These are phyloP conservation scores for Talaromyces funiculosus DNA, from an alignment of 2,329 filamentous ascomycete genomes.

Conservation along the genomic window DNA sequence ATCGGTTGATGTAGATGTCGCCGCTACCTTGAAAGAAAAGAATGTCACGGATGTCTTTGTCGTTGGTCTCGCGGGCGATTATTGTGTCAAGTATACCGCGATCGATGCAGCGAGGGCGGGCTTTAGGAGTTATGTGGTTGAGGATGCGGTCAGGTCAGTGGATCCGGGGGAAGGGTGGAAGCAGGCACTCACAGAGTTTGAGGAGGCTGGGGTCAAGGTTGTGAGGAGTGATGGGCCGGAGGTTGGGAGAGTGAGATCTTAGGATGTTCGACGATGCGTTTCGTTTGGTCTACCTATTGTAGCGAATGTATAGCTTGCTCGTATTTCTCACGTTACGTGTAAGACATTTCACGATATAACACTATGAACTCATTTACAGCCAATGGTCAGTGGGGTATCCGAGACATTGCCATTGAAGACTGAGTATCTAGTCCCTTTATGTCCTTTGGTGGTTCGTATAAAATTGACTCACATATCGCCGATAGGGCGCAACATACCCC, in stretches of 20 bases:
- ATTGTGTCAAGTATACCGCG: constrained; percentile 79
- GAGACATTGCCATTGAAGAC: no score
- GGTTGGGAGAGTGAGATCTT: constrained; percentile 44
- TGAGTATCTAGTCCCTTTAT: background rate
- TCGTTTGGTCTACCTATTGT: background rate
- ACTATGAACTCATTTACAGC: no score
- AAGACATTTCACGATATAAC: no score
- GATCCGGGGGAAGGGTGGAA: constrained; percentile 55
- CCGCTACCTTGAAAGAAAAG: constrained; percentile 49
- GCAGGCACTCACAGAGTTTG: constrained; percentile 50
- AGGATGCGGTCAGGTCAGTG: constrained; percentile 72
- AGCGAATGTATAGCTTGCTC: background rate
- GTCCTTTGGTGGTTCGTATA: background rate
- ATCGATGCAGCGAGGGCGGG: constrained; percentile 70
- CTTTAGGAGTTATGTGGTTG: constrained; percentile 69
- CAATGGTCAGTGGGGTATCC: background rate
- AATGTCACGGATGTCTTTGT: constrained; percentile 74
- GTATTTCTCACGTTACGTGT: background rate
- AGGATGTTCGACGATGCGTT: background rate
- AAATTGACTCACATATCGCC: background rate
- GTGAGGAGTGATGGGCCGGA: constrained; percentile 54
- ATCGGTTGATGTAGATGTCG: constrained; percentile 55
- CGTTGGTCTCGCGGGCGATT: constrained; percentile 81
- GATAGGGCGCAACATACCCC: background rate
- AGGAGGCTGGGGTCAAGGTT: constrained; percentile 56